Conservation (phyloP, 1,284 basidiomycete genomes). For the Pseudozyma hubeiensis region DNA sequence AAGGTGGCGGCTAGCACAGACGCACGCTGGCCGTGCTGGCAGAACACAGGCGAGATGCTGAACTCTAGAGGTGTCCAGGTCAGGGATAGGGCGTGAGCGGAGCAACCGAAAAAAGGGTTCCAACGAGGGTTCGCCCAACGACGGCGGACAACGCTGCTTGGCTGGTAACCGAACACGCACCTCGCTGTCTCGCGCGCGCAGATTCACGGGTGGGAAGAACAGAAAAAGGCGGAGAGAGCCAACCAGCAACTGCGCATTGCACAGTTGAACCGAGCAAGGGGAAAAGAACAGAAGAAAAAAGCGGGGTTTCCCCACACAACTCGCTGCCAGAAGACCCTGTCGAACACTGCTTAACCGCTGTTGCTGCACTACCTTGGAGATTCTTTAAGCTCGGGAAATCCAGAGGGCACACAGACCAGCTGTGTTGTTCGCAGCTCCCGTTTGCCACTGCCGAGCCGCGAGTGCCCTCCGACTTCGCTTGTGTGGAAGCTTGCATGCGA, state of each 20-base stretch:
- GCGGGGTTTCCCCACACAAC: slow-evolving; percentile 44
- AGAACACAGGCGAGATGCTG: neutral
- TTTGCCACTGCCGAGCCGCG: too few species aligned
- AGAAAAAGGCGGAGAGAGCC: slow-evolving; percentile 3
- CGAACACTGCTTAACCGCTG: slow-evolving; percentile 10
- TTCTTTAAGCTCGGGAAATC: neutral
- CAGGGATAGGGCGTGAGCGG: neutral
- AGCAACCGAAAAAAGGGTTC: neutral
- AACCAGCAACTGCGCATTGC: slow-evolving; percentile 34
- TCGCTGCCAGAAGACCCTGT: slow-evolving; percentile 21
- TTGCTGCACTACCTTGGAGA: neutral
- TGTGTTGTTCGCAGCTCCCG: neutral
- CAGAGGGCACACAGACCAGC: slow-evolving; percentile 19
- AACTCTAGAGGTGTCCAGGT: neutral
- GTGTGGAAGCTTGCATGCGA: neutral
- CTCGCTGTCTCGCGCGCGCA: slow-evolving; percentile 3
- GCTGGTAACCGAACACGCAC: too few species aligned
- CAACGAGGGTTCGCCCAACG: neutral
- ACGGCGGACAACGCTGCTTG: too few species aligned
- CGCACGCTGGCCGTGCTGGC: neutral
- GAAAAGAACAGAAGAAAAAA: slow-evolving; percentile 1
- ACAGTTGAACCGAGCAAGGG: neutral
- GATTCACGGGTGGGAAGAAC: neutral
- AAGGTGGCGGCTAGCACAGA: slow-evolving; percentile 1
- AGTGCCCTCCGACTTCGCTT: neutral